Conservation (phyloP, 2,329 filamentous ascomycete genomes). For the Trichoderma asperellum region DNA sequence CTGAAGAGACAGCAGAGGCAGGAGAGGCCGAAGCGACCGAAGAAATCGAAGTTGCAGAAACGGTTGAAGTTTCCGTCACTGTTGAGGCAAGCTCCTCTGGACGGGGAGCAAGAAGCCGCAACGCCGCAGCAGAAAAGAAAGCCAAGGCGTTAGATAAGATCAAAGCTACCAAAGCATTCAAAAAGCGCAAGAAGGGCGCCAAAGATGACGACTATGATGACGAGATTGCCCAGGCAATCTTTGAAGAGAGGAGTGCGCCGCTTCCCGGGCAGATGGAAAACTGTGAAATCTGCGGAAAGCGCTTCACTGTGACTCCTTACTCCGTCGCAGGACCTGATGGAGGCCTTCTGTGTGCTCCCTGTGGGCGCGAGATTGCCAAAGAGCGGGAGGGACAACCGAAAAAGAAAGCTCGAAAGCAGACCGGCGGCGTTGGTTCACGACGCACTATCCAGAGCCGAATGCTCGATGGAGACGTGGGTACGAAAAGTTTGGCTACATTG, state of each 20-base stretch:
- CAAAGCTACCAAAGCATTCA: conserved; percentile 62
- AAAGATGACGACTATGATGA: conserved; percentile 47
- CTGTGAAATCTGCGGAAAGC: conserved; percentile 81
- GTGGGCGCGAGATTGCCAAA: conserved; percentile 73
- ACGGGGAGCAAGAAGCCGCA: conserved; percentile 38
- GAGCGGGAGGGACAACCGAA: conserved; percentile 52
- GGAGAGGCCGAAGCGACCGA: conserved; percentile 32
- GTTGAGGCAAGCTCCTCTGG: conserved; percentile 35
- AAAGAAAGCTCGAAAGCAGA: conserved; percentile 55
- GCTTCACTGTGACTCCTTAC: conserved; percentile 92
- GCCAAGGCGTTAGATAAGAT: conserved; percentile 63
- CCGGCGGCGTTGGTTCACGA: conserved; percentile 61
- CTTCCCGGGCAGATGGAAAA: conserved; percentile 87
- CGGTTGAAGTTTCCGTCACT: conserved; percentile 25
- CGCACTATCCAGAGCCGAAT: conserved; percentile 82
- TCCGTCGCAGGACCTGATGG: conserved; percentile 81
- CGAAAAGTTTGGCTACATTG: conserved; percentile 68
- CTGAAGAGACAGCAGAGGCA: neutral
- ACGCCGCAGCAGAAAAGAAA: conserved; percentile 54
- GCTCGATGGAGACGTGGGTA: conserved; percentile 74
- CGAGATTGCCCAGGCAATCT: conserved; percentile 53
- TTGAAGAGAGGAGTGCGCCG: conserved; percentile 54
- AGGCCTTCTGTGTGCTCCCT: conserved; percentile 81
- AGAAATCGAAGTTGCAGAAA: conserved; percentile 32
- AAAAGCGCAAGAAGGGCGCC: conserved; percentile 57